Base-by-base conservation (phyloP, 768 basidiomycete genomes). In the Plicaturopsis crispa region DNA sequence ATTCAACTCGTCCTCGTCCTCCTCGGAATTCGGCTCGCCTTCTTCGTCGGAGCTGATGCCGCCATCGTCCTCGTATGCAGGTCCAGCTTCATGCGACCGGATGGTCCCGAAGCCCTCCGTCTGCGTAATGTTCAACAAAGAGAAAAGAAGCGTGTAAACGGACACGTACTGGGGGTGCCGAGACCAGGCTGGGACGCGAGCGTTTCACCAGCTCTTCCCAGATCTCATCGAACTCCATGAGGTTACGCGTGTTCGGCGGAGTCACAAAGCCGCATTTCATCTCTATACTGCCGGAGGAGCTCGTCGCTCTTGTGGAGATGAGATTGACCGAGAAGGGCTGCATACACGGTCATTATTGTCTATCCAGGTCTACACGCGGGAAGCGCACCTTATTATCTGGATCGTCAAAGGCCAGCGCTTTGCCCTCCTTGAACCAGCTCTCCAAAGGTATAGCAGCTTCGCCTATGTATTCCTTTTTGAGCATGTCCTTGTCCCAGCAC, bases 401-500 rank as follows among this genome's bases (percentile, higher is more conserved):
- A 31, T 84, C 77, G 33, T 75, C 70, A 60, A 74, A 91, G 8
- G 52, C 71, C 42, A 69, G 73, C 0, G 64, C 60, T 13, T 59
- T 58, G 18, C 56, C 62, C 40, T 52, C 65, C 28, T 44, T 66
- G 50, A 92, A 96, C 89, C 90, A 94, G 23, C 86, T 78, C 14
- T 80, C 80, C n/a, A 94, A 54, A 0, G 78, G 73, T 5, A 97
- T 47, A 1, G 81, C 73, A 4, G 76, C 73, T 59, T 99, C 94
- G 12, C 96, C 96, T 12, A 99, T 70, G 56, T 96, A 99, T 32
- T 97, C 94, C 63, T 92, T 96, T 51, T 70, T 75, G 40, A 63
- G 41, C 47, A 87, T 66, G 59, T 97, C 93, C 64, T 84, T 91
- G 60, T 93, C 92, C 93, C 94, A 99, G 0, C 92, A 70, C 10